phyloP scores from a whole-genome alignment of 768 basidiomycete species.

The Crucibulum laeve region DNA sequence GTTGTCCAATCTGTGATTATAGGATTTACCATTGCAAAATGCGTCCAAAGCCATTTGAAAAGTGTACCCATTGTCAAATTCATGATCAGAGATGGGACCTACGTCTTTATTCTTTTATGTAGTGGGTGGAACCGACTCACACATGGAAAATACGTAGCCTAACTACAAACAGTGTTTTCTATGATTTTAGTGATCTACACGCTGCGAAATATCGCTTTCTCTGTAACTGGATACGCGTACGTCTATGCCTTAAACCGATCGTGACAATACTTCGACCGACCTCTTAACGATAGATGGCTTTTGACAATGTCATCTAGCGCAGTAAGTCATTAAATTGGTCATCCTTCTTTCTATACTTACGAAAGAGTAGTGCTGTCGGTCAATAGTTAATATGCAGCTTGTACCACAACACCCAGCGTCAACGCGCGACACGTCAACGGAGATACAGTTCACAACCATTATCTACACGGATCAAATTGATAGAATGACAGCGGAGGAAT shows the following conservation, averaged over 20 bases:
- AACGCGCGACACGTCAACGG: conserved; percentile 6
- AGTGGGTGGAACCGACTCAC: conserved; percentile 10
- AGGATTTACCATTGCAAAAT: conserved; percentile 14
- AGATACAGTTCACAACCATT: conserved; percentile 13
- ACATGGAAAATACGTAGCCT: neutral
- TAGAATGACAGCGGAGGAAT: neutral
- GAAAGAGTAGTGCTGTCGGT: conserved; percentile 16
- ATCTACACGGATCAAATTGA: conserved; percentile 11
- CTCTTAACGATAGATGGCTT: conserved; percentile 15
- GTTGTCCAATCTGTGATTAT: conserved; percentile 15
- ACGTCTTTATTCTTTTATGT: conserved; percentile 14
- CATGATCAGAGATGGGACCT: conserved; percentile 19
- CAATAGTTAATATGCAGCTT: conserved; percentile 19
- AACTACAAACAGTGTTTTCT: conserved; percentile 11
- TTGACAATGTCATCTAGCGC: conserved; percentile 15
- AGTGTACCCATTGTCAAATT: conserved; percentile 16
- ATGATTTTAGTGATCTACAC: conserved; percentile 14
- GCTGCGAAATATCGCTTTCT: conserved; percentile 9
- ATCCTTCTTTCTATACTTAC: neutral
- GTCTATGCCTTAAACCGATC: conserved; percentile 1
- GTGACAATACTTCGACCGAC: neutral
- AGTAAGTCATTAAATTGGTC: conserved; percentile 6
- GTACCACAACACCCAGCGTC: conserved; percentile 1
- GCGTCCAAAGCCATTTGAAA: conserved; percentile 12
- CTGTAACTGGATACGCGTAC: conserved; percentile 17